phyloP scores from a whole-genome alignment of 108 stramenopile genomes.

The Nitzschia putrida region DNA sequence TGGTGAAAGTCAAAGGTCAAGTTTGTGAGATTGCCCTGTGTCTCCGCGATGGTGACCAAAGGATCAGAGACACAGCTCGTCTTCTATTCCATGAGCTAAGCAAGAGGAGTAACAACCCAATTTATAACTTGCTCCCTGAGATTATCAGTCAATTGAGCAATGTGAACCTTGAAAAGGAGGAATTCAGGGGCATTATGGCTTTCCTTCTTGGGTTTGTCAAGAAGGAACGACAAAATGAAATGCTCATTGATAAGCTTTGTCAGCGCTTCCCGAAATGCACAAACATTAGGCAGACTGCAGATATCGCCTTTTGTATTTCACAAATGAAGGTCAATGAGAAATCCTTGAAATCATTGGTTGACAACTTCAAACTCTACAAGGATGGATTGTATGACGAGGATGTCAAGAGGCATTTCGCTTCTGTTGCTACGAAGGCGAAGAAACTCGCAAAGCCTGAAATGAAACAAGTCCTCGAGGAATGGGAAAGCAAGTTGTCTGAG shows the following conservation, averaged over 20 bases:
- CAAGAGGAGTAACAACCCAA: constrained; percentile 91
- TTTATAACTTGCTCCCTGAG: constrained; percentile 98
- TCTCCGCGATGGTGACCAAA: constrained; percentile 78
- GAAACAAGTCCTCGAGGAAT: constrained; percentile 82
- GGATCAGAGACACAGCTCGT: constrained; percentile 90
- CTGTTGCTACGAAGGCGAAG: constrained; percentile 80
- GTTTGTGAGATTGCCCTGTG: constrained; percentile 94
- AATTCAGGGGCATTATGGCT: constrained; percentile 86
- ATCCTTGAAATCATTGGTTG: constrained; percentile 80
- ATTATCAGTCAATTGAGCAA: constrained; percentile 91
- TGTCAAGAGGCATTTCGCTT: constrained; percentile 74
- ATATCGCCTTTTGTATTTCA: constrained; percentile 92
- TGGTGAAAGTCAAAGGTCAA: constrained; percentile 97
- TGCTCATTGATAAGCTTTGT: constrained; percentile 91
- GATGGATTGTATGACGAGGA: constrained; percentile 90
- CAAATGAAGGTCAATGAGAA: constrained; percentile 89
- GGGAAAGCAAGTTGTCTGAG: constrained; percentile 73
- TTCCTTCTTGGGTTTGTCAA: constrained; percentile 96
- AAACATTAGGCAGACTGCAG: constrained; percentile 73
- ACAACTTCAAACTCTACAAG: constrained; percentile 88
- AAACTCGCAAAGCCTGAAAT: constrained; percentile 83
- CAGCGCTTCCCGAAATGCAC: constrained; percentile 85
- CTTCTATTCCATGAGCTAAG: constrained; percentile 93
- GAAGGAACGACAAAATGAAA: constrained; percentile 93
- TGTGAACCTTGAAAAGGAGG: constrained; percentile 57